Conservation (phyloP, 176 grass and related monocot genomes). For the Alopecurus myosuroides region DNA sequence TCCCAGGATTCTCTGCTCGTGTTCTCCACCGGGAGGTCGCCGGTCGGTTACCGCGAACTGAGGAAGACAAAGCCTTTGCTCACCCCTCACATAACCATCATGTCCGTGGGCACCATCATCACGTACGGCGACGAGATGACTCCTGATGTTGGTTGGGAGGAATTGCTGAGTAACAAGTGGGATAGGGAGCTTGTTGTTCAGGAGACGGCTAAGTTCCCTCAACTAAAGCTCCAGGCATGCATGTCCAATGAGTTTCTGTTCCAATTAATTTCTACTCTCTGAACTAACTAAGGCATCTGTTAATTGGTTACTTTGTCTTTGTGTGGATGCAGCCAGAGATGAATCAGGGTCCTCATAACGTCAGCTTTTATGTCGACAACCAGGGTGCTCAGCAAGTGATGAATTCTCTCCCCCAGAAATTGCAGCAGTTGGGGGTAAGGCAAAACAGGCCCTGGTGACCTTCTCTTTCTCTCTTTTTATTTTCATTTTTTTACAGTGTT, state of each 20-base stretch:
- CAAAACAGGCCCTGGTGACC: background rate
- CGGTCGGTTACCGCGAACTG: slow-evolving; percentile 64
- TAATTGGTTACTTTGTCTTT: background rate
- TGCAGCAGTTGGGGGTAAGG: slow-evolving; percentile 53
- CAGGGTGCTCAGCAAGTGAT: slow-evolving; percentile 56
- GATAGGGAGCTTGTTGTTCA: slow-evolving; percentile 70
- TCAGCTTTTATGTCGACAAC: slow-evolving; percentile 78
- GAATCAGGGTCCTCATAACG: slow-evolving; percentile 78
- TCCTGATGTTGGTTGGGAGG: slow-evolving; percentile 64
- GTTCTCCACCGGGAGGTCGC: slow-evolving; percentile 82
- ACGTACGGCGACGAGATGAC: slow-evolving; percentile 83
- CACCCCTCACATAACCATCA: slow-evolving; percentile 83
- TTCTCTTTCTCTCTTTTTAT: too few species aligned
- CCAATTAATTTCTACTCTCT: background rate
- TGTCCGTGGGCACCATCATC: slow-evolving; percentile 92
- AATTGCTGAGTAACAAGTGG: slow-evolving; percentile 66
- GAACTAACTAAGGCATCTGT: slow-evolving; percentile 1
- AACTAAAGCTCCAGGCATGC: slow-evolving; percentile 78
- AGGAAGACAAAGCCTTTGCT: slow-evolving; percentile 76
- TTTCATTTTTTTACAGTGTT: background rate
- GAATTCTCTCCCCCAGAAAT: slow-evolving; percentile 46
- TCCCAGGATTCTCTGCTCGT: slow-evolving; percentile 68
- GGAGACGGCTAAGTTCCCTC: slow-evolving; percentile 59
- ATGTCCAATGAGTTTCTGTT: slow-evolving; percentile 4
- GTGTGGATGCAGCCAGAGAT: slow-evolving; percentile 50